Conservation (phyloP, 768 basidiomycete species). For the Myochromella boudieri region DNA sequence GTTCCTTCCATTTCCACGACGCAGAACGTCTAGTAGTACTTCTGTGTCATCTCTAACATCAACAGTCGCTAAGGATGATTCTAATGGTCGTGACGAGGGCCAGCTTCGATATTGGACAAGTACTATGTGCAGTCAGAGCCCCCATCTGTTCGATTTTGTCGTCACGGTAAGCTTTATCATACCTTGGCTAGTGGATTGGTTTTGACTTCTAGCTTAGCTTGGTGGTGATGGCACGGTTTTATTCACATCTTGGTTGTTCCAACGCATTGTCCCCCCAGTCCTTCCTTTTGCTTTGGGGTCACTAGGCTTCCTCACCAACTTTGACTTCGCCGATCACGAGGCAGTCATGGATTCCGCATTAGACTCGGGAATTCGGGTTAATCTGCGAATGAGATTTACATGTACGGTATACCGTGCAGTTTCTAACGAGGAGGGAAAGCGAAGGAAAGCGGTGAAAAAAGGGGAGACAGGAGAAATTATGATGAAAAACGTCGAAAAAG, state of each 20-base stretch:
- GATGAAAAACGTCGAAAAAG: conserved; percentile 88
- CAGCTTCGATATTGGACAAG: conserved; percentile 97
- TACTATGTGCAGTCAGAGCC: conserved; percentile 88
- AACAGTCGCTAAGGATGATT: conserved; percentile 41
- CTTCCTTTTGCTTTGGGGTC: conserved; percentile 97
- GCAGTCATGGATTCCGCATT: conserved; percentile 84
- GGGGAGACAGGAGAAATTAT: conserved; percentile 95
- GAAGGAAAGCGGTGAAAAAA: conserved; percentile 85
- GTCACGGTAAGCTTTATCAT: conserved; percentile 69
- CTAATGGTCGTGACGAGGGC: conserved; percentile 62
- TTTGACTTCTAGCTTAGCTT: conserved; percentile 52
- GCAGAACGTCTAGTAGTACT: conserved; percentile 68
- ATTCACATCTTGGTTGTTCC: conserved; percentile 99
- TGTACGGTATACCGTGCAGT: conserved; percentile 97
- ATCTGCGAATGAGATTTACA: conserved; percentile 98
- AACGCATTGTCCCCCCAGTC: conserved; percentile 97
- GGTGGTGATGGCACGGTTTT: conserved; percentile 98
- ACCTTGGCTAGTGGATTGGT: neutral
- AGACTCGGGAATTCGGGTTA: conserved; percentile 93
- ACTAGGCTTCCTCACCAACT: conserved; percentile 96
- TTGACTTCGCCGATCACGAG: conserved; percentile 87
- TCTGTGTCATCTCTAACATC: conserved; percentile 60
- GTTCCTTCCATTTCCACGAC: conserved; percentile 75
- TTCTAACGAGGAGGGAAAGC: conserved; percentile 63
- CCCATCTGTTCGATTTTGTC: conserved; percentile 97